Evolutionary conservation across 306 rosid species (phyloP).

Genomic region (Dryas drummondii): DNA sequence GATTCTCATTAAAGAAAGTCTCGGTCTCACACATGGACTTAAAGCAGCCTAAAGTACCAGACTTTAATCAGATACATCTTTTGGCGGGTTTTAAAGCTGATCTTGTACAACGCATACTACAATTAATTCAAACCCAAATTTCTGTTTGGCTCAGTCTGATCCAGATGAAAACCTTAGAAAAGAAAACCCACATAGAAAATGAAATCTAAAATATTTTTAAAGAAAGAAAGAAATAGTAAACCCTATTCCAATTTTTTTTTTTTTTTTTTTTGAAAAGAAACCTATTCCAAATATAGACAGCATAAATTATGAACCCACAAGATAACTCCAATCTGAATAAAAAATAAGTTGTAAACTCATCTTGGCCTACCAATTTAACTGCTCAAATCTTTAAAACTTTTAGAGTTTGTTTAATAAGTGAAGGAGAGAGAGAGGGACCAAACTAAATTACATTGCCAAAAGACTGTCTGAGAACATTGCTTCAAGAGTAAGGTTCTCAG

Average conservation of each 20-base stretch:
- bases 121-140: slow-evolving; percentile 27
- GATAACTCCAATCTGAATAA: neutral
- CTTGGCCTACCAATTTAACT: neutral
- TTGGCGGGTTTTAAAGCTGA: slow-evolving; percentile 31
- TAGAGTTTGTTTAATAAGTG: neutral
- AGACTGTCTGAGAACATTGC: slow-evolving; percentile 23
- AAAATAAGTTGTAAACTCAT: neutral
- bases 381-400: neutral
- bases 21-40: slow-evolving; percentile 59
- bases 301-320: neutral
- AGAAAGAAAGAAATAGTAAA: too few species aligned
- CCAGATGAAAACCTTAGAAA: slow-evolving; percentile 15
- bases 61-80: slow-evolving; percentile 54
- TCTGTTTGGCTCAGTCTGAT: slow-evolving; percentile 17
- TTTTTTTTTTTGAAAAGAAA: neutral
- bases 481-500: slow-evolving; percentile 21
- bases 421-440: neutral
- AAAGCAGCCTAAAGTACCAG: slow-evolving; percentile 49
- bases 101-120: slow-evolving; percentile 18
- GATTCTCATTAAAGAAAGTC: slow-evolving; percentile 55
- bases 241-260: neutral
- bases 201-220: neutral
- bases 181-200: neutral
- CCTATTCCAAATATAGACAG: neutral
- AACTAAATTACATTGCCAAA: slow-evolving; percentile 23